Conservation (phyloP, 208 protist species). For the Leishmania amazonensis region DNA sequence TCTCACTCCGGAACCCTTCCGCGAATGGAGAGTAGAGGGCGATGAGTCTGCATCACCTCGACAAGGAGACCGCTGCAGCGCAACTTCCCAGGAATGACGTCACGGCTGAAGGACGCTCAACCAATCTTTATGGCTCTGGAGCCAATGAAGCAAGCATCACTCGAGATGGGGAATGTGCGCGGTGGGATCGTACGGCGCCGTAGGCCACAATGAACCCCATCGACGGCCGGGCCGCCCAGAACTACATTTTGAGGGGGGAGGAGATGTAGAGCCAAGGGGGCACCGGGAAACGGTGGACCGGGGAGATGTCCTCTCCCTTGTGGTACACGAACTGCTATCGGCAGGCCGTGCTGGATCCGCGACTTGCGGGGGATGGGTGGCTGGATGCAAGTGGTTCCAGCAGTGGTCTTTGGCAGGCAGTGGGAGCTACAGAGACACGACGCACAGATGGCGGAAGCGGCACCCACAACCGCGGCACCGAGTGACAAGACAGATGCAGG, state of each 20-base stretch:
- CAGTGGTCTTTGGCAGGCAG: not conserved
- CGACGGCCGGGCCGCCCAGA: not conserved
- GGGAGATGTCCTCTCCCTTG: not conserved
- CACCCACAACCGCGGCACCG: not conserved
- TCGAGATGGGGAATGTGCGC: not conserved
- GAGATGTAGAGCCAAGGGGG: not conserved
- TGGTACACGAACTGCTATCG: not conserved
- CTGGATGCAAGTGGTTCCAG: not conserved
- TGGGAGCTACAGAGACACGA: not conserved
- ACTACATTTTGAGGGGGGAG: not conserved
- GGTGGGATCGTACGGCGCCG: not conserved
- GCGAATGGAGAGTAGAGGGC: not conserved
- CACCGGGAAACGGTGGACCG: not conserved
- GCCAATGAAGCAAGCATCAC: not conserved
- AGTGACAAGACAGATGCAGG: not conserved
- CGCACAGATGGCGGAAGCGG: not conserved
- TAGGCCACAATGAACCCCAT: not conserved
- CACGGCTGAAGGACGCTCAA: not conserved
- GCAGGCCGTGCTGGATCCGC: not conserved
- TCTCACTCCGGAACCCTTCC: not conserved
- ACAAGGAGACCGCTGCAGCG: not conserved
- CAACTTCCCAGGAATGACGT: too few relatives aligned
- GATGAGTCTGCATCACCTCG: not conserved
- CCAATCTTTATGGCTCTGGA: not conserved
- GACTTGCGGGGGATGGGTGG: not conserved